Evolutionary conservation across 208 protist species (phyloP).

Genomic region (Leishmania guyanensis): DNA sequence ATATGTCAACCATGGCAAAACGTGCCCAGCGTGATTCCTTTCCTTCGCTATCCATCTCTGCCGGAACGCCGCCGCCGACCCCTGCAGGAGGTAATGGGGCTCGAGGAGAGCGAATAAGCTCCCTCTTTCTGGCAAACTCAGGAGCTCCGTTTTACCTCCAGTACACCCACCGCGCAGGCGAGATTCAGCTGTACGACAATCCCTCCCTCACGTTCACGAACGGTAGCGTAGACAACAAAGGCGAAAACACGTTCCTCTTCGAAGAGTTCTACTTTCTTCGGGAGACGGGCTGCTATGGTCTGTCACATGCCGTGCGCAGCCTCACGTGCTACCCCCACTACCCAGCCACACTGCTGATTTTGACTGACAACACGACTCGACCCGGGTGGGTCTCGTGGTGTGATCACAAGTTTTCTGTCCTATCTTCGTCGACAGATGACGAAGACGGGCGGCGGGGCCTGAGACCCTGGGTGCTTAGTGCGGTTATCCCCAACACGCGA

Average conservation of each 20-base stretch:
- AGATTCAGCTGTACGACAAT: slow-evolving; percentile 30
- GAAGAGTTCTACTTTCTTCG: slow-evolving; percentile 41
- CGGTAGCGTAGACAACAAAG: slow-evolving; percentile 3
- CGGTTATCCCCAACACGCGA: slow-evolving; percentile 57
- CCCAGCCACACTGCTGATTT: slow-evolving; percentile 54
- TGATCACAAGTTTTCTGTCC: slow-evolving; percentile 45
- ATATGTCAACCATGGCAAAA: not conserved
- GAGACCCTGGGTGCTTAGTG: slow-evolving; percentile 76
- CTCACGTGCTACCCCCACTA: slow-evolving; percentile 31
- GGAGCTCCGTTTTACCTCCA: slow-evolving; percentile 28
- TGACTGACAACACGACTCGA: slow-evolving; percentile 69
- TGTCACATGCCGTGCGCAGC: slow-evolving; percentile 43
- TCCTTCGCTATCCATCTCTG: not conserved
- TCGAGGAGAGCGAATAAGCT: no score
- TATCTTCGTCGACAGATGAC: slow-evolving; percentile 32
- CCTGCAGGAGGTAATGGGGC: not conserved
- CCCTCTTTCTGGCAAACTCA: not conserved
- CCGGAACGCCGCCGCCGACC: not conserved
- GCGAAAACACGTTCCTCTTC: slow-evolving; percentile 10
- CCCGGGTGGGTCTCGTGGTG: slow-evolving; percentile 61
- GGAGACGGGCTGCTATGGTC: slow-evolving; percentile 41
- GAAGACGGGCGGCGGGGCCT: slow-evolving; percentile 38
- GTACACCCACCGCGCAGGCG: slow-evolving; percentile 25
- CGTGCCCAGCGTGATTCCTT: not conserved
- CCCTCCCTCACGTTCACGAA: slow-evolving; percentile 16